These are phyloP conservation scores for Ustilago bromivora DNA, from an alignment of 1,284 basidiomycete species.

Conservation along the genomic window DNA sequence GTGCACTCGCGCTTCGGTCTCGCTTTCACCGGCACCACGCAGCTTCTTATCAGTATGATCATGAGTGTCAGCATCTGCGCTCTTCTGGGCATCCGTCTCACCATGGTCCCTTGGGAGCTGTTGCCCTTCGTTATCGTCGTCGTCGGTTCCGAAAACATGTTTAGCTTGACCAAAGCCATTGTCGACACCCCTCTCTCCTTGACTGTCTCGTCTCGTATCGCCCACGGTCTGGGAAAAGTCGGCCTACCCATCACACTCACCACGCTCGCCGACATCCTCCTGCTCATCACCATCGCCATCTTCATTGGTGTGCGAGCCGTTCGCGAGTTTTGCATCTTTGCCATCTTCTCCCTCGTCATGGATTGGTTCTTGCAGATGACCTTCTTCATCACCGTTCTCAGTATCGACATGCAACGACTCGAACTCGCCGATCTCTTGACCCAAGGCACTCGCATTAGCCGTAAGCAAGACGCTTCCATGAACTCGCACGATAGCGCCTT, in stretches of 20 bases:
- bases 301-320: conserved; percentile 82
- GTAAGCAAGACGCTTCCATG: conserved; percentile 20
- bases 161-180: conserved; percentile 88
- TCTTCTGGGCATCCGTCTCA: conserved; percentile 83
- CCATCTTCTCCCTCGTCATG: conserved; percentile 90
- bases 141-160: conserved; percentile 97
- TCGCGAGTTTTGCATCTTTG: conserved; percentile 91
- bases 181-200: conserved; percentile 88
- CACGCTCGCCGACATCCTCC: conserved; percentile 85
- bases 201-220: conserved; percentile 91
- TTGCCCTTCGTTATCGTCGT: conserved; percentile 94
- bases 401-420: conserved; percentile 88
- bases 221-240: conserved; percentile 85
- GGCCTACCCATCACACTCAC: conserved; percentile 93
- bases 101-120: conserved; percentile 86
- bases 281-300: conserved; percentile 82
- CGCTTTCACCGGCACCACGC: conserved; percentile 90
- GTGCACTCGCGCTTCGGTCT: conserved; percentile 92
- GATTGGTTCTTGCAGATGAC: conserved; percentile 96
- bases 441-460: conserved; percentile 47
- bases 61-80: conserved; percentile 92
- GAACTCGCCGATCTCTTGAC: conserved; percentile 72
- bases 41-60: conserved; percentile 89
- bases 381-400: conserved; percentile 88
- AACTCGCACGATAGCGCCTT: conserved; percentile 16